Conservation (phyloP, 345 rosid genomes). For the Eucalyptus sp. region DNA sequence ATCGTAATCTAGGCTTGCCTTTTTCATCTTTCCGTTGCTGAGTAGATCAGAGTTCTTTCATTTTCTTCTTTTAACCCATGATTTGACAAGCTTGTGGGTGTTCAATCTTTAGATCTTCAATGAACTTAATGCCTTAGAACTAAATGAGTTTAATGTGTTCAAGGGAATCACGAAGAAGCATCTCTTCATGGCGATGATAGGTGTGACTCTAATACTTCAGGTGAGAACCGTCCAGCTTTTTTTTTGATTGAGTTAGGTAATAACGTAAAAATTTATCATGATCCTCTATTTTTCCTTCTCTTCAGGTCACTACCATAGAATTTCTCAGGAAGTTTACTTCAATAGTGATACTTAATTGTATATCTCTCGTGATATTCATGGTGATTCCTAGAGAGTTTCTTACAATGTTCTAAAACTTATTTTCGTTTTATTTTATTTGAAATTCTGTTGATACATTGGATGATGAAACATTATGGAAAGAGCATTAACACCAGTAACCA, state of each 20-base stretch:
- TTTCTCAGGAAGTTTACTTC: constrained; percentile 69
- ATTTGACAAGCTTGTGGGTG: not conserved
- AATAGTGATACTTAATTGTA: constrained; percentile 39
- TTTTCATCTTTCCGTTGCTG: not conserved
- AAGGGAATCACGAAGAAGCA: constrained; percentile 54
- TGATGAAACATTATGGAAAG: not conserved
- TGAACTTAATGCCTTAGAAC: constrained; percentile 91
- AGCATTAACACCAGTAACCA: not conserved
- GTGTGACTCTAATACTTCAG: constrained; percentile 62
- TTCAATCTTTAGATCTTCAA: constrained; percentile 53
- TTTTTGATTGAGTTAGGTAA: not conserved
- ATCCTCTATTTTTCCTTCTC: not conserved
- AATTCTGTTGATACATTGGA: not conserved
- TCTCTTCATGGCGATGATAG: constrained; percentile 71
- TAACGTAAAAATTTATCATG: not conserved
- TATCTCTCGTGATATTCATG: not conserved
- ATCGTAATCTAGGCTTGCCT: not conserved
- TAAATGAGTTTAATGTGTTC: constrained; percentile 76
- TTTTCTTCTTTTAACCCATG: not conserved
- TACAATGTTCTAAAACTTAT: not conserved
- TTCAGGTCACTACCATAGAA: constrained; percentile 51
- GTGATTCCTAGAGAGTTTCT: not conserved
- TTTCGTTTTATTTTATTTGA: not conserved
- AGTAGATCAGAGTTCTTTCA: not conserved
- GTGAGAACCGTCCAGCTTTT: constrained; percentile 9